A percentile compares a stretch with the other conserved stretches of the same genome.
Evolutionary conservation across 108 stramenopile genomes (phyloP).

Genomic region (Nannochloropsis salina): DNA sequence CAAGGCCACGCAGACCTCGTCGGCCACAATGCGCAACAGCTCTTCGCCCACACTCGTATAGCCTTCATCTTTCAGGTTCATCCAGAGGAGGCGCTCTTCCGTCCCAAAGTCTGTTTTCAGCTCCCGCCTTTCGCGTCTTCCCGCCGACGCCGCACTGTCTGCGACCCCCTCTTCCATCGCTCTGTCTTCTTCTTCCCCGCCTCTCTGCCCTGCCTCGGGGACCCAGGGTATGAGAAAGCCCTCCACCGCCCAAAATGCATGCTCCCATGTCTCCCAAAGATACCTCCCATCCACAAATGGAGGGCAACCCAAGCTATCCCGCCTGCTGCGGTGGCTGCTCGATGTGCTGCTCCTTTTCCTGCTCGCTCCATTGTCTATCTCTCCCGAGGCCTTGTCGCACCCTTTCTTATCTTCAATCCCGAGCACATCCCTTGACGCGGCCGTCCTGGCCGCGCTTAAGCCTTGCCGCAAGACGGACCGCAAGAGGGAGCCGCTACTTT

Average conservation of each 20-base stretch:
- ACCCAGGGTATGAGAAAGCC: neutral
- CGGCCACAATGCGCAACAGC: neutral
- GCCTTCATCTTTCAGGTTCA: neutral
- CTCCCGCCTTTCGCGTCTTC: too few relatives aligned
- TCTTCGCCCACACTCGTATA: neutral
- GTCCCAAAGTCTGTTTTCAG: too few relatives aligned
- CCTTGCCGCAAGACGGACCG: conserved; percentile 7
- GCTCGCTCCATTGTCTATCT: neutral
- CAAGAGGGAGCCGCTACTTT: neutral
- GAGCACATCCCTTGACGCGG: neutral
- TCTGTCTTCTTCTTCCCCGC: neutral
- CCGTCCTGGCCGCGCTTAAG: neutral
- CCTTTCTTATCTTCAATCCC: neutral
- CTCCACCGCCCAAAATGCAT: conserved; percentile 19
- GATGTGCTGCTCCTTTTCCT: neutral
- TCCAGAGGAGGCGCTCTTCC: neutral
- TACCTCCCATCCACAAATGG: neutral
- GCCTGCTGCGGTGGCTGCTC: neutral
- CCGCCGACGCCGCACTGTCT: too few relatives aligned
- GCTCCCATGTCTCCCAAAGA: neutral
- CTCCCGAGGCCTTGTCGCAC: neutral
- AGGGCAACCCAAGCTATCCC: too few relatives aligned
- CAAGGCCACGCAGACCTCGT: neutral
- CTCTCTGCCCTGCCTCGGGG: neutral
- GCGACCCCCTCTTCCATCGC: neutral